phyloP scores from a whole-genome alignment of 768 basidiomycete species.

The Podaxis sp. region DNA sequence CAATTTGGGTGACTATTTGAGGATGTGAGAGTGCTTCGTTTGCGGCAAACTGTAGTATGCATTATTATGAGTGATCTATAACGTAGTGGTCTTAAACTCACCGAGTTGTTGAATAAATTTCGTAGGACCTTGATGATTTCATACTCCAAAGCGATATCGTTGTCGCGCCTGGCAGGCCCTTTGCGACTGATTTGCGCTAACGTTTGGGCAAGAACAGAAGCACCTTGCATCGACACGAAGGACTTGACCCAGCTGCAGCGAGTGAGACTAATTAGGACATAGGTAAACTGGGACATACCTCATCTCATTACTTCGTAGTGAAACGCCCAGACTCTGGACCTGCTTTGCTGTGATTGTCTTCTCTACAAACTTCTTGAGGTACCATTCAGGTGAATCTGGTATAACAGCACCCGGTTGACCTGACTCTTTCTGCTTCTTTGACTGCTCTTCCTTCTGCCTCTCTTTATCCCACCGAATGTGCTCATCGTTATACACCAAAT shows the following conservation, averaged over 20 bases:
- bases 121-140: slow-evolving; percentile 88
- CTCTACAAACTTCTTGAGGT: slow-evolving; percentile 86
- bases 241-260: slow-evolving; percentile 68
- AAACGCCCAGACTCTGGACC: slow-evolving; percentile 71
- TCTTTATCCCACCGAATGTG: slow-evolving; percentile 76
- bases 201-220: slow-evolving; percentile 76
- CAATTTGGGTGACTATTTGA: slow-evolving; percentile 72
- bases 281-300: slow-evolving; percentile 41
- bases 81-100: slow-evolving; percentile 5
- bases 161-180: slow-evolving; percentile 53
- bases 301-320: slow-evolving; percentile 74
- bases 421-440: slow-evolving; percentile 53
- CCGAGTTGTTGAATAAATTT: slow-evolving; percentile 62
- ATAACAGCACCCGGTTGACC: slow-evolving; percentile 37
- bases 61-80: slow-evolving; percentile 4
- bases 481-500: slow-evolving; percentile 79
- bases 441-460: slow-evolving; percentile 58
- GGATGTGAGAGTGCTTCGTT: slow-evolving; percentile 71
- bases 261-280: slow-evolving; percentile 14
- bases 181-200: slow-evolving; percentile 74
- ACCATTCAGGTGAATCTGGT: slow-evolving; percentile 86
- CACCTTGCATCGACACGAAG: slow-evolving; percentile 76
- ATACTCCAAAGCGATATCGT: slow-evolving; percentile 72
- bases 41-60: slow-evolving; percentile 48
- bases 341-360: slow-evolving; percentile 80